phyloP scores from a whole-genome alignment of 352 stramenopile species.

The Pythium oligandrum region DNA sequence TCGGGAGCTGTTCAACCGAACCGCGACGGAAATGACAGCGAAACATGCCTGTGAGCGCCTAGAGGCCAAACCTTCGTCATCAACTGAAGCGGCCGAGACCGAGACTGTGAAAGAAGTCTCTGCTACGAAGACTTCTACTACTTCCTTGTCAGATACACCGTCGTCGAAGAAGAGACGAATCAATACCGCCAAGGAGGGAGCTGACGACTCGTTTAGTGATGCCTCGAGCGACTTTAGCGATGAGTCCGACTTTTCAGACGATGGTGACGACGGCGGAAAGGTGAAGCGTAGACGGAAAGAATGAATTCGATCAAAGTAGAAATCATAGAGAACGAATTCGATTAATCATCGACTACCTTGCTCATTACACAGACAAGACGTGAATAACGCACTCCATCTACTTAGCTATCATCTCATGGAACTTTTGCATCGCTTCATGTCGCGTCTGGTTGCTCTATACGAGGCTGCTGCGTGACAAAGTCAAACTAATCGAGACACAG shows the following conservation, averaged over 20 bases:
- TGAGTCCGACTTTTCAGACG: slow-evolving; percentile 23
- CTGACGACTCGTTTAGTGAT: slow-evolving; percentile 16
- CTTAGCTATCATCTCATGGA: not conserved
- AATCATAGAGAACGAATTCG: not conserved
- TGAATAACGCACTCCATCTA: no score
- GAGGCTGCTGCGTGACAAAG: slow-evolving; percentile 21
- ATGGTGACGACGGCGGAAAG: slow-evolving; percentile 8
- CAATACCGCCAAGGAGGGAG: not conserved
- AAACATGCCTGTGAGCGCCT: no score
- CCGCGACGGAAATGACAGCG: slow-evolving; percentile 54
- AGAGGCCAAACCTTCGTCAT: no score
- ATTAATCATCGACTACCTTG: no score
- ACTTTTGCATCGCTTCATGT: not conserved
- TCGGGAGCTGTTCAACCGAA: slow-evolving; percentile 59
- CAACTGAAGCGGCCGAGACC: no score
- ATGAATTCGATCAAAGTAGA: slow-evolving; percentile 1
- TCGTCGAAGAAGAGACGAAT: no score
- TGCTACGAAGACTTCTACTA: no score
- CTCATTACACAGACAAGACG: no score
- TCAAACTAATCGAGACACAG: slow-evolving; percentile 12
- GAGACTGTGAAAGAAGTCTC: no score
- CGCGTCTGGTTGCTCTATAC: slow-evolving; percentile 2
- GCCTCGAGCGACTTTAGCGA: slow-evolving; percentile 34
- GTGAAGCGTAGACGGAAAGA: slow-evolving; percentile 4
- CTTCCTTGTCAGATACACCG: no score